phyloP scores from a whole-genome alignment of 2,329 filamentous ascomycete species.

The Monosporascus cannonballus region DNA sequence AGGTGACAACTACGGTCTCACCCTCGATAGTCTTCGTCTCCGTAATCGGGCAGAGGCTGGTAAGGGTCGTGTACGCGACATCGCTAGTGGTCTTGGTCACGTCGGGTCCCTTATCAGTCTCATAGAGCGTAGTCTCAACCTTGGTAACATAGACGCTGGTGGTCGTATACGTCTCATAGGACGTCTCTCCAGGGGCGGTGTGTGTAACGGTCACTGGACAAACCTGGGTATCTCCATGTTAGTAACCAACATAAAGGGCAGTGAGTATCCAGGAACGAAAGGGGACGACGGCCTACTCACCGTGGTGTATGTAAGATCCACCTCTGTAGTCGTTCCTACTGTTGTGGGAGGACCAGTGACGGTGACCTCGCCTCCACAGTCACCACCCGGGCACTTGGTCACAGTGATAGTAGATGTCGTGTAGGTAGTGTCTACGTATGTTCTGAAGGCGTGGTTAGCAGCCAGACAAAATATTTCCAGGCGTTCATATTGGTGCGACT shows the following conservation, averaged over 20 bases:
- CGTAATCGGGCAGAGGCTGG: constrained; percentile 39
- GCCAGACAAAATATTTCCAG: neutral
- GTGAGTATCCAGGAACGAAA: constrained; percentile 17
- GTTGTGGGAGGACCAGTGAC: constrained; percentile 32
- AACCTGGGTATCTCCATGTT: constrained; percentile 22
- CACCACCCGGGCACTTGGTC: constrained; percentile 33
- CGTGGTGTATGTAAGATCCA: constrained; percentile 35
- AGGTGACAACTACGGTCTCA: constrained; percentile 32
- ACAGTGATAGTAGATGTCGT: constrained; percentile 39
- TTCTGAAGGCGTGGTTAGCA: constrained; percentile 24
- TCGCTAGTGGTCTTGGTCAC: constrained; percentile 31
- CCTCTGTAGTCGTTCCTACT: constrained; percentile 27
- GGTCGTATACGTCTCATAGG: constrained; percentile 36
- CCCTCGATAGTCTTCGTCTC: constrained; percentile 38
- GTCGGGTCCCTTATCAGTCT: constrained; percentile 28
- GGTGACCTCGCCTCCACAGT: constrained; percentile 24
- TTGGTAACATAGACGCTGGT: constrained; percentile 33
- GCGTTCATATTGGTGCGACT: constrained; percentile 14
- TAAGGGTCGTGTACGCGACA: constrained; percentile 36
- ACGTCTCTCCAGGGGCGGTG: constrained; percentile 30
- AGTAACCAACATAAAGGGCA: constrained; percentile 7
- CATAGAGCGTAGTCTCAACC: constrained; percentile 24
- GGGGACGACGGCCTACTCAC: neutral
- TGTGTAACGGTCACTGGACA: constrained; percentile 30
- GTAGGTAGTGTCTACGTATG: constrained; percentile 34